Percentiles rank a stretch among this genome's conserved stretches.
phyloP scores from a whole-genome alignment of 1,284 basidiomycete species.

The Volvariella volvacea region DNA sequence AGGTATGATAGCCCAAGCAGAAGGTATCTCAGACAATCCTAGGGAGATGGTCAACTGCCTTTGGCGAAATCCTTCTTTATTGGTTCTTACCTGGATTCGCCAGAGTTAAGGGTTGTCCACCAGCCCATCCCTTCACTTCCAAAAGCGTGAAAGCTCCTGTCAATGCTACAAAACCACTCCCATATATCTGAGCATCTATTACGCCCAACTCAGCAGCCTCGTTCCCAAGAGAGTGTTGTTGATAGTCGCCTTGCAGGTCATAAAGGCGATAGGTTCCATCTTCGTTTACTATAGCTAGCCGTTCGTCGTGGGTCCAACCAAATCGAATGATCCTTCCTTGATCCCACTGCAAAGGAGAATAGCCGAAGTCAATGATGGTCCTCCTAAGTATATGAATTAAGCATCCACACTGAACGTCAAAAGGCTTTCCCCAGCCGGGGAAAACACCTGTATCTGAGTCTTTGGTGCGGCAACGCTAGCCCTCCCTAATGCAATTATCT shows the following conservation, averaged over 20 bases:
- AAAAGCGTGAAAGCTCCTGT: conserved; percentile 73
- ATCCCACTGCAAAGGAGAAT: conserved; percentile 59
- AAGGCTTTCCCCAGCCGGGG: conserved; percentile 64
- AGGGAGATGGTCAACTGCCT: conserved; percentile 11
- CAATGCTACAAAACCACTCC: conserved; percentile 82
- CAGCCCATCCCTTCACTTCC: conserved; percentile 83
- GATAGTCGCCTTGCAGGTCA: conserved; percentile 80
- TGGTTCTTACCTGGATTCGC: conserved; percentile 54
- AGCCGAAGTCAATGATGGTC: conserved; percentile 11
- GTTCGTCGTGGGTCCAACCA: conserved; percentile 79
- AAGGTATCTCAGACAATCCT: conserved; percentile 74
- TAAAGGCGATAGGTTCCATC: conserved; percentile 91
- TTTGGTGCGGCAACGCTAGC: conserved; percentile 58
- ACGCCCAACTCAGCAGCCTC: conserved; percentile 86
- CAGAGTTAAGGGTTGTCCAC: conserved; percentile 59
- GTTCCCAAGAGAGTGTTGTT: conserved; percentile 77
- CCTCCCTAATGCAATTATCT: conserved; percentile 71
- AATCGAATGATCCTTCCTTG: conserved; percentile 74
- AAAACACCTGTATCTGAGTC: conserved; percentile 74
- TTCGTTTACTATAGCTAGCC: conserved; percentile 83
- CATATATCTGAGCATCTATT: conserved; percentile 80
- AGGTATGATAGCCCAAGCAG: conserved; percentile 81
- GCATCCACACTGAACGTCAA: conserved; percentile 64
- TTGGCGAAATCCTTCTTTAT: conserved; percentile 2
- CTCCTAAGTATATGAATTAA: conserved; percentile 17